Base-by-base conservation (phyloP, 371 early-diverging fungal genomes). In the Mucor velutinosus region DNA sequence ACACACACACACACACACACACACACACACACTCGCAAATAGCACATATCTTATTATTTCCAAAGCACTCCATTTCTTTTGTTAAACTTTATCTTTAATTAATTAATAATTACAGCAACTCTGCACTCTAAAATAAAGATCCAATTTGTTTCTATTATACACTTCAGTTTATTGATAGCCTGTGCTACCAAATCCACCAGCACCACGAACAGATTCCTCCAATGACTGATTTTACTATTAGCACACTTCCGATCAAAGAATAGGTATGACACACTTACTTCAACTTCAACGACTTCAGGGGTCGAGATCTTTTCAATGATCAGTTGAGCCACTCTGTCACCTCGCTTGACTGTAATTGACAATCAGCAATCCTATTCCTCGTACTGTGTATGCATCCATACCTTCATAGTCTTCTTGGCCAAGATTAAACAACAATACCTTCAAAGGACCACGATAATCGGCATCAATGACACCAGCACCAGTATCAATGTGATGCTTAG, bases 261-360 rank as follows among this genome's bases (percentile, higher is more conserved):
- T 8, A 35, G 35, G 10, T 6, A 35, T 10, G 57, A 60, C 11
- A 2, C 7, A 35, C 76, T 77, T 70, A 86, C 91, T 33, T 92
- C 87, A 1, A 96, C 94, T 74, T 92, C 92, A 3, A 85, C 76
- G 0, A 97, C 88, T 8, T 90, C 90, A 8, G 96, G 95, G 2
- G 91, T 93, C 56, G 76, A 86, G 33, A 98, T 94, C 55, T 86
- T 83, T 74, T 97, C 98, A 27, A 99, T 81, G 32, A 99, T 87
- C 61, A 99, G 78, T 80, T 99, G 99, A n/a, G 99, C 99, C 78
- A 99, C 88, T 64, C 99, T 90, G 76, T 99, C 99, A 15, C 99
- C 99, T 53, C 87, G 80, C 53, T 90, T 87, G 60, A 98, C 85
- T 84, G 69, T n/a, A 35, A 92, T 81, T 10, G 86, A 81, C 6